Evolutionary conservation across 805 yeast species (phyloP).

Genomic region (Suhomyces pyralidae): DNA sequence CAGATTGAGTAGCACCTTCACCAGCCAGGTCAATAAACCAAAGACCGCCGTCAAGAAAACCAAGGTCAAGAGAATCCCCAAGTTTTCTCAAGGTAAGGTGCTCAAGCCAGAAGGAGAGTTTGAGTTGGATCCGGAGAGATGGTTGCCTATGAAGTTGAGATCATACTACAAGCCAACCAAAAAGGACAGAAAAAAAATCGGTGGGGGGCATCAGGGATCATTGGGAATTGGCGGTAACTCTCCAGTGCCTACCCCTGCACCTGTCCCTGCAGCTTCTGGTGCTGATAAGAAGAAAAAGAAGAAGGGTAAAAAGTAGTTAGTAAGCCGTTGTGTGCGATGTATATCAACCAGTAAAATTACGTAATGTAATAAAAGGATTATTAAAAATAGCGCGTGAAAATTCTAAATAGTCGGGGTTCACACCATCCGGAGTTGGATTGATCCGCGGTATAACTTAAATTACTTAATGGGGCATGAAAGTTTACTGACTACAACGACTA

Average conservation of each 20-base stretch:
- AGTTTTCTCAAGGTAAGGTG: conserved; percentile 27
- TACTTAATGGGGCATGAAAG: background rate
- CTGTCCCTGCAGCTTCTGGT: conserved; percentile 1
- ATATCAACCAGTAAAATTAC: background rate
- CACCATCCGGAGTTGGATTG: background rate
- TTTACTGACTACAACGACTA: background rate
- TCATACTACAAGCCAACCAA: conserved; percentile 77
- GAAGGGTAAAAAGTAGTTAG: conserved; percentile 14
- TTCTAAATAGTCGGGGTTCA: background rate
- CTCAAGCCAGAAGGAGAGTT: conserved; percentile 23
- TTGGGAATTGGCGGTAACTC: conserved; percentile 7
- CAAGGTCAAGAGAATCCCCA: conserved; percentile 25
- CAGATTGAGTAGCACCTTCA: background rate
- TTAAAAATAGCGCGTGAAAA: background rate
- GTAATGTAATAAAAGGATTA: background rate
- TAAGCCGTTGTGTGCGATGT: background rate
- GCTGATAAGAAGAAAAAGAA: conserved; percentile 12
- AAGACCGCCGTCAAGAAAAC: conserved; percentile 12
- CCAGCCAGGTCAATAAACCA: background rate
- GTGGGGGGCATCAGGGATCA: conserved; percentile 15
- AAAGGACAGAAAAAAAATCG: conserved; percentile 40
- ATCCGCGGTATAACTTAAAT: background rate
- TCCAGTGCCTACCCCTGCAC: conserved; percentile 2
- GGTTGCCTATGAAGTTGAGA: conserved; percentile 88
- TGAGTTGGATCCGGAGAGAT: conserved; percentile 62